A percentile compares a stretch with the other conserved stretches of the same genome.
Conservation (phyloP, 2,329 filamentous ascomycete species). For the Phyllosticta capitalensis region DNA sequence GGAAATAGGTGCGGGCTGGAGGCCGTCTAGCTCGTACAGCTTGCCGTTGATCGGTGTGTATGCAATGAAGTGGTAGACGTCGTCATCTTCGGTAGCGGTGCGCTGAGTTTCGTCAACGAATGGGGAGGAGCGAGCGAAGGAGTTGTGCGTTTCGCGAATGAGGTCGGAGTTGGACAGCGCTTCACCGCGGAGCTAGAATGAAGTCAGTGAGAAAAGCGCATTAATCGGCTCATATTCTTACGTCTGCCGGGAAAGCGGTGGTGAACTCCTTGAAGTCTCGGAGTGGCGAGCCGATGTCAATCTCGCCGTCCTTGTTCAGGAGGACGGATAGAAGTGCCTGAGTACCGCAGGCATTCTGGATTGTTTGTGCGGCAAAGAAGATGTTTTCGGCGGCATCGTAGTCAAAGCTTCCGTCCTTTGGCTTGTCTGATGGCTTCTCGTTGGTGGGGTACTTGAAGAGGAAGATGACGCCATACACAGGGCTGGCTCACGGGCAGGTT, state of each 20-base stretch:
- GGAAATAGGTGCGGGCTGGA: slow-evolving; percentile 84
- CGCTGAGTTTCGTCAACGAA: slow-evolving; percentile 86
- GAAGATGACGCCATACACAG: slow-evolving; percentile 93
- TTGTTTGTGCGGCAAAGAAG: slow-evolving; percentile 95
- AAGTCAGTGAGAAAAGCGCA: neutral
- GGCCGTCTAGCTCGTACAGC: slow-evolving; percentile 89
- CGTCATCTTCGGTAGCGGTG: slow-evolving; percentile 62
- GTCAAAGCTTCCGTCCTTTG: slow-evolving; percentile 77
- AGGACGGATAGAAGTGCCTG: slow-evolving; percentile 89
- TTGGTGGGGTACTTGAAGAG: slow-evolving; percentile 93
- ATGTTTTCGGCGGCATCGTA: slow-evolving; percentile 61
- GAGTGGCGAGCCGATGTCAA: slow-evolving; percentile 65
- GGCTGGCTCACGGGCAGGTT: slow-evolving; percentile 55
- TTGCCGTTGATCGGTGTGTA: slow-evolving; percentile 73
- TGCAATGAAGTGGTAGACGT: slow-evolving; percentile 96
- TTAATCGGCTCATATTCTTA: slow-evolving; percentile 17
- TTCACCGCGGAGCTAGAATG: slow-evolving; percentile 53
- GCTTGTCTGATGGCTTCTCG: slow-evolving; percentile 52
- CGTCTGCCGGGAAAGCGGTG: slow-evolving; percentile 60
- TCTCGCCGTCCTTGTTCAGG: slow-evolving; percentile 65
- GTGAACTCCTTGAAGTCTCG: slow-evolving; percentile 82
- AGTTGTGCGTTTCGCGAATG: slow-evolving; percentile 66
- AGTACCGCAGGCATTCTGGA: slow-evolving; percentile 96
- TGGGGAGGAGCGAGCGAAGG: slow-evolving; percentile 77
- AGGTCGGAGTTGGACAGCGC: slow-evolving; percentile 57